Base-by-base conservation (phyloP, 352 stramenopile genomes). In the Pythium phragmiticola region DNA sequence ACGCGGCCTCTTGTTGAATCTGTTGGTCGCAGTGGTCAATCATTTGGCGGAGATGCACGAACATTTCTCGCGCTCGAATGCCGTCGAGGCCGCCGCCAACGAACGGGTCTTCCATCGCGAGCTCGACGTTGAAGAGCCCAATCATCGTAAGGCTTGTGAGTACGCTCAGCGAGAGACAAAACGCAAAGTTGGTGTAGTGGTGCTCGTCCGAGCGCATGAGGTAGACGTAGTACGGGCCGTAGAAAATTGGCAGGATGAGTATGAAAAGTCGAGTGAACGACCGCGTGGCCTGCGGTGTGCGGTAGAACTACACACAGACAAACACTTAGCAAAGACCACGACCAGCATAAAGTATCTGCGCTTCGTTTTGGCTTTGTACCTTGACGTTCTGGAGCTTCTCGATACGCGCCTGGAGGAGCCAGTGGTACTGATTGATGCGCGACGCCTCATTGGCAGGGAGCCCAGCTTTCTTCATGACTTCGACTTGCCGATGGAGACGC, bases 361-460 rank as follows among this genome's bases (percentile, higher is more conserved):
- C 19, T 12, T 54, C 2, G 3, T 5, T 28, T 34, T n/a, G 34
- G 8, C 13, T 33, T 30, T 50, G 4, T 57, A 85, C 76, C 72
- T 94, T 95, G 60, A 92, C 81, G 70, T 93, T 93, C 66, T 90
- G 84, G 0, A 95, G 71, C 64, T 82, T 85, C 52, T 95, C 86
- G 30, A 95, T 73, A 19, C 87, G 83, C 51, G 82, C 83, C 60
- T 92, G 79, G 2, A 95, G 72, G 49, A 95, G 71, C 87, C 87
- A 95, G 55, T 94, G 82, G 59, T 94, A 94, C 67, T 94, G 87
- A 56, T 94, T 94, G 64, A 94, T 89, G 21, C 87, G 83, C n/a
- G 82, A 93, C 17, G 87, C 84, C 66, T 95, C 87, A 46, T 95
- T 95, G 0, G 83, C 82, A 21, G 84, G 87, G 17, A 95, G 68